Conservation (phyloP, 345 rosid genomes). For the Noccaea bulbosa region DNA sequence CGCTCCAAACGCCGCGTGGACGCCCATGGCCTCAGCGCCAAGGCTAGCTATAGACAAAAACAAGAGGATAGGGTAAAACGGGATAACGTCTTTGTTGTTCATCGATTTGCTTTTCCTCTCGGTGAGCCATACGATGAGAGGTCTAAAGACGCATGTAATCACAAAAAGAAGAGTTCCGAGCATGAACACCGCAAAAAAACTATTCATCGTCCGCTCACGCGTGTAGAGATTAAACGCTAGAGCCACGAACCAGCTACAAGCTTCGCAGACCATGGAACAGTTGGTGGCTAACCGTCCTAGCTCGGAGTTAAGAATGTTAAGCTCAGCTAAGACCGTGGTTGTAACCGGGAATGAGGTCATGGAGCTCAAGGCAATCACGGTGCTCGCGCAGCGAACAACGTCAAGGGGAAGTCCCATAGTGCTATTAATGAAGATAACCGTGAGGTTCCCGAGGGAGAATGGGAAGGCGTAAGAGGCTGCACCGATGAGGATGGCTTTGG, state of each 20-base stretch:
- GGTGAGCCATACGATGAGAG: constrained; percentile 38
- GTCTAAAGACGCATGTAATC: constrained; percentile 22
- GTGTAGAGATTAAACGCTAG: constrained; percentile 34
- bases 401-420: constrained; percentile 16
- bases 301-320: constrained; percentile 46
- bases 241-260: constrained; percentile 35
- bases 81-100: constrained; percentile 33
- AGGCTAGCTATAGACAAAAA: constrained; percentile 22
- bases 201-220: constrained; percentile 23
- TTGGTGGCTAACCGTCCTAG: constrained; percentile 45
- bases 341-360: constrained; percentile 48
- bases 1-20: constrained; percentile 46
- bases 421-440: constrained; percentile 11
- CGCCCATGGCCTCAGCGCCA: constrained; percentile 32
- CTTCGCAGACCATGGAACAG: constrained; percentile 42
- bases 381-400: constrained; percentile 17
- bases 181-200: constrained; percentile 16
- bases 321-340: constrained; percentile 40
- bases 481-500: constrained; percentile 40
- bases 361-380: constrained; percentile 27
- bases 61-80: constrained; percentile 38
- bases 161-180: neutral
- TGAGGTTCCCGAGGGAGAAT: constrained; percentile 36
- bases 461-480: constrained; percentile 43
- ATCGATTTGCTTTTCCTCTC: constrained; percentile 18